Conservation (phyloP, 2,329 filamentous ascomycete genomes). For the Arthrobotrys megalospora region DNA sequence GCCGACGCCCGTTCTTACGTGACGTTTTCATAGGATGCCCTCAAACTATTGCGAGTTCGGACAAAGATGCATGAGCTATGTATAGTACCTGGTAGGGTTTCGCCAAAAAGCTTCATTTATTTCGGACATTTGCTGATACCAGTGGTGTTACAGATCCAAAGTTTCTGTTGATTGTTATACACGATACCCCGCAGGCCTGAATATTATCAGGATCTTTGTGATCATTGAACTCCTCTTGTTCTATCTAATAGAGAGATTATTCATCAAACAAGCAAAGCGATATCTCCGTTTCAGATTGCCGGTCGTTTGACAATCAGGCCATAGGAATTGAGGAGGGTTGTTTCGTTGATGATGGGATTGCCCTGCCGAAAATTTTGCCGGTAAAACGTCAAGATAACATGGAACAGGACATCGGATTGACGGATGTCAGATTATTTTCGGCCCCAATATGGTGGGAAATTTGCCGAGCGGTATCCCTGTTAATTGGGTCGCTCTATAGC, state of each 20-base stretch:
- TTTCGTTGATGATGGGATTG: conserved; percentile 21
- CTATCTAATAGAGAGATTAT: conserved; percentile 14
- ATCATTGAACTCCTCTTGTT: background rate
- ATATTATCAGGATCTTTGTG: conserved; percentile 25
- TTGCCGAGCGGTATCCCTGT: conserved; percentile 19
- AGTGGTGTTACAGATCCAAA: conserved; percentile 73
- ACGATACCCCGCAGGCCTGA: conserved; percentile 82
- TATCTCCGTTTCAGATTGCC: conserved; percentile 13
- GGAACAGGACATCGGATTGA: conserved; percentile 4
- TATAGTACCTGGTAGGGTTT: conserved; percentile 76
- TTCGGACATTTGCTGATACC: conserved; percentile 6
- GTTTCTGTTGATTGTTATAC: conserved; percentile 83
- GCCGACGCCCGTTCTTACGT: conserved; percentile 21
- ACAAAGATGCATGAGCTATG: conserved; percentile 90
- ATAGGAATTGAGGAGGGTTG: background rate
- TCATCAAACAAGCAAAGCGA: conserved; percentile 17
- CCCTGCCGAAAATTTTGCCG: conserved; percentile 13
- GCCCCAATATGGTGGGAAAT: conserved; percentile 8
- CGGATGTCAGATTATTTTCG: conserved; percentile 20
- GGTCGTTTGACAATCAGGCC: conserved; percentile 12
- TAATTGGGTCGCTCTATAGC: conserved; percentile 11
- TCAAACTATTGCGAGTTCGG: conserved; percentile 81
- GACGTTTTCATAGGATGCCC: conserved; percentile 73
- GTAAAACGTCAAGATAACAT: conserved; percentile 10
- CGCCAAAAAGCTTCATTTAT: conserved; percentile 16